A percentile compares a stretch with the other conserved stretches of the same genome.
These are phyloP conservation scores for Talaromyces borbonicus DNA, from an alignment of 495 filamentous ascomycete genomes.

Conservation along the genomic window DNA sequence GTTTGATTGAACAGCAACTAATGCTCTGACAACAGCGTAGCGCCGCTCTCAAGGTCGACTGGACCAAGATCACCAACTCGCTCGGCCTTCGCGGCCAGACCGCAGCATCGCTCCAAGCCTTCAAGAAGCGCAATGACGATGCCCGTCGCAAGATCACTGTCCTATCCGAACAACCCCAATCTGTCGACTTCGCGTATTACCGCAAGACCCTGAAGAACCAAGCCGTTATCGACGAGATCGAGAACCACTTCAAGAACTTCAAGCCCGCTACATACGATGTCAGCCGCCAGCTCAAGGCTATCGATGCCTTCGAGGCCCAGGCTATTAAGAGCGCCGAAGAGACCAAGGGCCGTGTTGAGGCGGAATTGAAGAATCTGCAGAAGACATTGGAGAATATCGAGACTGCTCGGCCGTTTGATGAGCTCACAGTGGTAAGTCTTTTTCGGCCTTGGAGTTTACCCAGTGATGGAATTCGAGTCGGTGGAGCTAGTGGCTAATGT, in stretches of 20 bases:
- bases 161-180: conserved; percentile 68
- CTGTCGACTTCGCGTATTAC: conserved; percentile 90
- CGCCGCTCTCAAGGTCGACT: conserved; percentile 99
- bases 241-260: conserved; percentile 83
- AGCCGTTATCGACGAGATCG: conserved; percentile 88
- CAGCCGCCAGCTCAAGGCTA: conserved; percentile 83
- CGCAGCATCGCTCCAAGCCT: conserved; percentile 75
- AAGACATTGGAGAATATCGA: conserved; percentile 96
- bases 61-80: conserved; percentile 79
- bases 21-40: conserved; percentile 57
- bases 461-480: no score
- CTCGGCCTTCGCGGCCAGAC: conserved; percentile 96
- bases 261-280: conserved; percentile 89
- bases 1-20: conserved; percentile 9
- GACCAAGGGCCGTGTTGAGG: conserved; percentile 90
- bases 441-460: no score
- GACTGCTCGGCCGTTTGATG: conserved; percentile 88
- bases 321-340: conserved; percentile 92
- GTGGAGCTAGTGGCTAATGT: no score
- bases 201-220: conserved; percentile 87
- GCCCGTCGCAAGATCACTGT: conserved; percentile 81
- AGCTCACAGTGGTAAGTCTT: conserved; percentile 90
- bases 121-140: conserved; percentile 99
- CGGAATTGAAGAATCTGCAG: conserved; percentile 82
- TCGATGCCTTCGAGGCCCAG: conserved; percentile 95